Base-by-base conservation (phyloP, 1,284 basidiomycete species). In the Cryptococcus jaspeensis region DNA sequence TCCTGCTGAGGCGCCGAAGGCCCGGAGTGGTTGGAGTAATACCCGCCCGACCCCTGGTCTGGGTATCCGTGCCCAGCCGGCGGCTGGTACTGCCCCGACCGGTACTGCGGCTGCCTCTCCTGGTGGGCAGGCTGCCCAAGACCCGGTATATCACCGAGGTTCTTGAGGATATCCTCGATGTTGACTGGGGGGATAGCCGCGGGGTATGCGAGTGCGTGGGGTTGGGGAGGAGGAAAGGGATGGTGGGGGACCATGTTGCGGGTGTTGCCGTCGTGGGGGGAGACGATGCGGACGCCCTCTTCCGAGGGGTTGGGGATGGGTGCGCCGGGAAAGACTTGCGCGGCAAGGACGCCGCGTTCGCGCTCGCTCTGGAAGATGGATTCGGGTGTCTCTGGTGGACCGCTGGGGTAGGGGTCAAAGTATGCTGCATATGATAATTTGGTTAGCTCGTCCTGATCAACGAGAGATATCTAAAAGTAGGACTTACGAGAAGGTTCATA, bases 331-430 rank as follows among this genome's bases (percentile, higher is more conserved):
- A 55, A 49, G 52, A 69, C 67, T 4, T 49, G 45, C 7, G 64
- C 59, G 25, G 64, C 63, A 7, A 72, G 63, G 18, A 69, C 61
- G 3, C 66, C 56, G 9, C 63, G 55, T 43, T 73, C 73, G 18
- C 73, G 58, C 20, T 53, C 49, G n/a, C 65, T 68, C 59, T 76
- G 74, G 0, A 25, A 58, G 6, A 51, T 32, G 1, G 48, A 45
- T 52, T 74, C 74, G 3, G 51, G 49, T 7, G 55, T 56, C 20
- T 38, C 22, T 0, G 53, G 23, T 11, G 45, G 56, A n/a, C 37
- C 22, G n/a, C 53, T 42, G 23, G 28, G n/a, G n/a, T n/a, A 32
- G n/a, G 36, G 46, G n/a, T 25, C 48, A 32, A 32, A 4, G 28
- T 32, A 32, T 35, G 52, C 50, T 8, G 23, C 12, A 35, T 48